Evolutionary conservation across 2,329 filamentous ascomycete genomes (phyloP).

Genomic region (Colletotrichum lupini): DNA sequence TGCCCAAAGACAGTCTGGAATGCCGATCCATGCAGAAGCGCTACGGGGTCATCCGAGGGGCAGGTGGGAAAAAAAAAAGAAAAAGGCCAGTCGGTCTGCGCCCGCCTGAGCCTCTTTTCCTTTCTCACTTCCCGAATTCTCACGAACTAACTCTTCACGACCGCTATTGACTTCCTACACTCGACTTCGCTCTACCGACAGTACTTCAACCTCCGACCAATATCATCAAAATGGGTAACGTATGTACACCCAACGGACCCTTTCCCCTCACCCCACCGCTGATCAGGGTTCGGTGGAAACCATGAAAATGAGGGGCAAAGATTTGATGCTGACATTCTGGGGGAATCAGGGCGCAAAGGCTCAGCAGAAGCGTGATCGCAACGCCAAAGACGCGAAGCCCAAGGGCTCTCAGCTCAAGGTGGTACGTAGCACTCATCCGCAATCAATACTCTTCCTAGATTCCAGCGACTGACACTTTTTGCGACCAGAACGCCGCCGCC

Average conservation of each 20-base stretch:
- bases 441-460: no score
- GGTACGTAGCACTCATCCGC: conserved; percentile 46
- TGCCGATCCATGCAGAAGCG: conserved; percentile 28
- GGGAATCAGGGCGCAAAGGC: conserved; percentile 69
- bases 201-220: not conserved
- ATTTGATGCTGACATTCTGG: conserved; percentile 26
- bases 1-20: conserved; percentile 15
- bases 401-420: conserved; percentile 74
- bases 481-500: conserved; percentile 74
- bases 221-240: conserved; percentile 36
- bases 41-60: conserved; percentile 22
- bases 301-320: conserved; percentile 22
- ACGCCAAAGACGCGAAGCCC: conserved; percentile 68
- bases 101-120: not conserved
- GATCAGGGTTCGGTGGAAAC: conserved; percentile 35
- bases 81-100: conserved; percentile 7
- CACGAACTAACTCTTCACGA: not conserved
- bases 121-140: not conserved
- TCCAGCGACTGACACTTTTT: not conserved
- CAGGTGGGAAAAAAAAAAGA: conserved; percentile 17
- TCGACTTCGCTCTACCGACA: not conserved
- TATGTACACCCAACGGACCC: conserved; percentile 27
- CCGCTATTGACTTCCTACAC: not conserved
- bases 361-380: conserved; percentile 79
- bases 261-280: conserved; percentile 24